Percentiles rank a stretch among this genome's conserved stretches.
These are phyloP conservation scores for Pythium pectinolyticum DNA, from an alignment of 352 stramenopile species.

Conservation along the genomic window DNA sequence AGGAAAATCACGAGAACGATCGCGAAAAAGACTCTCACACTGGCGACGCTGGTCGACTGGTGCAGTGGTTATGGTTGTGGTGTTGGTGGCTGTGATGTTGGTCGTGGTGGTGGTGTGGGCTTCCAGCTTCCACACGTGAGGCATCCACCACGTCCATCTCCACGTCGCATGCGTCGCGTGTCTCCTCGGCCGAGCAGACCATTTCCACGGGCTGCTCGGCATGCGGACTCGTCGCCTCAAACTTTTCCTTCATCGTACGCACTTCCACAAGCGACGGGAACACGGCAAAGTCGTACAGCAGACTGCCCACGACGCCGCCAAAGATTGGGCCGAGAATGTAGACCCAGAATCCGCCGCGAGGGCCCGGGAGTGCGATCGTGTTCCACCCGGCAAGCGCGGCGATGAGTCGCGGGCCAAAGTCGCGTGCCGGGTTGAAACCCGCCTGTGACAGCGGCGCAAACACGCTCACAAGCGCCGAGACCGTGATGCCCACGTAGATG, in stretches of 20 bases:
- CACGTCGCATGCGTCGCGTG: background rate
- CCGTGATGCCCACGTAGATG: constrained; percentile 51
- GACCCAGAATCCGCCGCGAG: constrained; percentile 55
- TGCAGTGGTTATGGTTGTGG: too few species aligned
- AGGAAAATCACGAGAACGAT: too few species aligned
- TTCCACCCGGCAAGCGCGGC: constrained; percentile 65
- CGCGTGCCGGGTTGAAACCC: constrained; percentile 72
- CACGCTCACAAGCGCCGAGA: constrained; percentile 50
- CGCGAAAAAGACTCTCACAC: too few species aligned
- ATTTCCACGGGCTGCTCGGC: background rate
- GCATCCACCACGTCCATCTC: background rate
- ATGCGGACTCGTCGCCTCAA: background rate
- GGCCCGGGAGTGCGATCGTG: constrained; percentile 37
- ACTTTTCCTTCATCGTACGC: background rate
- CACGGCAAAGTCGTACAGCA: constrained; percentile 46
- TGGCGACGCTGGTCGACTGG: too few species aligned
- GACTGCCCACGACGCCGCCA: constrained; percentile 47
- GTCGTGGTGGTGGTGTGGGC: too few species aligned
- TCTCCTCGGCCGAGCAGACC: background rate
- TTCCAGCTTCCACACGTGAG: too few species aligned
- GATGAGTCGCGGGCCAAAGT: constrained; percentile 73
- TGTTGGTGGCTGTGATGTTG: too few species aligned
- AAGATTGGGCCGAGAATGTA: constrained; percentile 65
- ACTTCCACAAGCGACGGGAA: background rate
- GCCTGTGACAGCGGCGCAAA: constrained; percentile 69